Evolutionary conservation across 1,284 basidiomycete species (phyloP).

Genomic region (Ganoderma sp.): DNA sequence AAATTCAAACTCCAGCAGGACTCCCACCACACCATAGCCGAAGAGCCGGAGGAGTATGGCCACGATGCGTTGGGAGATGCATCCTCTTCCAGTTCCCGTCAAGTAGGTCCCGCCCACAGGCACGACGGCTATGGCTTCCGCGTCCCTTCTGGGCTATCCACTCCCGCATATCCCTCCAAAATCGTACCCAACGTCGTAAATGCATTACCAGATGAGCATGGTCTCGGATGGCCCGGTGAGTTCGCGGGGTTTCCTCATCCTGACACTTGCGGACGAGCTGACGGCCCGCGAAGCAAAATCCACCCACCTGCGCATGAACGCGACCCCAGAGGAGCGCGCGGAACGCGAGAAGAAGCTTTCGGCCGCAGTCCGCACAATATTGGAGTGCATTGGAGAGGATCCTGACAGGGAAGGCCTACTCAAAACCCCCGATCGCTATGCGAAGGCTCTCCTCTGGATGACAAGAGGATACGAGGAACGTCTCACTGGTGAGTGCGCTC

Average conservation of each 20-base stretch:
- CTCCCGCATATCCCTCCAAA: constrained; percentile 52
- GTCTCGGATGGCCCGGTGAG: constrained; percentile 93
- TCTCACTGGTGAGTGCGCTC: constrained; percentile 68
- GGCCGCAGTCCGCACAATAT: constrained; percentile 86
- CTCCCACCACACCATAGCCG: constrained; percentile 18
- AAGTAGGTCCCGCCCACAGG: constrained; percentile 46
- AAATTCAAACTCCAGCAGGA: constrained; percentile 38
- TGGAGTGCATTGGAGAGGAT: constrained; percentile 99
- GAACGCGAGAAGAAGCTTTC: constrained; percentile 82
- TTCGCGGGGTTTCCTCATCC: constrained; percentile 16
- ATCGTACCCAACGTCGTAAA: constrained; percentile 35
- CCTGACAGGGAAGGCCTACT: constrained; percentile 92
- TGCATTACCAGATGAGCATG: constrained; percentile 82
- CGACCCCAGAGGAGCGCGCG: constrained; percentile 73
- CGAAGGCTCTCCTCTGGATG: constrained; percentile 99
- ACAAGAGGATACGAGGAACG: constrained; percentile 98
- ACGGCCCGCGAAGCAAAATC: constrained; percentile 74
- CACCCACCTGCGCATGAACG: constrained; percentile 83
- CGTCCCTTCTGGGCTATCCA: constrained; percentile 67
- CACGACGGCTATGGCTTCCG: constrained; percentile 86
- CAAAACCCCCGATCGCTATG: constrained; percentile 94
- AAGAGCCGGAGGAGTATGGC: constrained; percentile 27
- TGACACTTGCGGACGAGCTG: not conserved
- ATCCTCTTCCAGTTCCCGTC: constrained; percentile 25
- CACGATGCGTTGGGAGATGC: constrained; percentile 26